These are phyloP conservation scores for Colletotrichum viniferum DNA, from an alignment of 2,329 filamentous ascomycete genomes.

Conservation along the genomic window DNA sequence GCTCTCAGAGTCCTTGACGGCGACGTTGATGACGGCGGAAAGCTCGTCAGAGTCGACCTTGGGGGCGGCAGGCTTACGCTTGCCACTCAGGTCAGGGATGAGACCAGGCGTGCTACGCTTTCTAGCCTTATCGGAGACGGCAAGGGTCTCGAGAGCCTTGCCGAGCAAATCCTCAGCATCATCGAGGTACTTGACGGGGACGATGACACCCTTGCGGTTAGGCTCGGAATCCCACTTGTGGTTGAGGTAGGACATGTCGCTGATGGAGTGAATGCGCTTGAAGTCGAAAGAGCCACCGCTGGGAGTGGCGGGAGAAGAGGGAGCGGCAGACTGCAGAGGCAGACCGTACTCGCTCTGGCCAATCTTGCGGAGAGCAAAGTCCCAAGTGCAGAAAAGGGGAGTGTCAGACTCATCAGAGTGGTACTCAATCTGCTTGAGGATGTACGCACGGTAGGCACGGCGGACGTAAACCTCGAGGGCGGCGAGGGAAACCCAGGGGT, in stretches of 20 bases:
- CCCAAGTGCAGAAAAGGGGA: slow-evolving; percentile 87
- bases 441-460: slow-evolving; percentile 95
- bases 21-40: slow-evolving; percentile 90
- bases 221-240: slow-evolving; percentile 77
- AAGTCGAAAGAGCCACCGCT: slow-evolving; percentile 64
- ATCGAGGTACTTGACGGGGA: slow-evolving; percentile 91
- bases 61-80: slow-evolving; percentile 63
- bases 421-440: slow-evolving; percentile 88
- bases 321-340: slow-evolving; percentile 77
- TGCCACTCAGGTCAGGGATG: slow-evolving; percentile 75
- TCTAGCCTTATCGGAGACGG: slow-evolving; percentile 61
- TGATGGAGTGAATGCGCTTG: slow-evolving; percentile 91
- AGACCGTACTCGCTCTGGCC: slow-evolving; percentile 90
- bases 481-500: slow-evolving; percentile 92
- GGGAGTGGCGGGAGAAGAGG: slow-evolving; percentile 83
- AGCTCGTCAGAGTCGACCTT: slow-evolving; percentile 76
- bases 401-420: slow-evolving; percentile 72
- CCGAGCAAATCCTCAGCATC: slow-evolving; percentile 87
- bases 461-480: slow-evolving; percentile 96
- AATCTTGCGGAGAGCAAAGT: slow-evolving; percentile 93
- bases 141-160: slow-evolving; percentile 85
- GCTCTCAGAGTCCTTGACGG: slow-evolving; percentile 86
- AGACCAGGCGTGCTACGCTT: slow-evolving; percentile 61
- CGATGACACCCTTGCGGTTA: slow-evolving; percentile 88
- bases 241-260: slow-evolving; percentile 90